Conservation (phyloP, 2,329 filamentous ascomycete species). For the Trichothecium roseum region DNA sequence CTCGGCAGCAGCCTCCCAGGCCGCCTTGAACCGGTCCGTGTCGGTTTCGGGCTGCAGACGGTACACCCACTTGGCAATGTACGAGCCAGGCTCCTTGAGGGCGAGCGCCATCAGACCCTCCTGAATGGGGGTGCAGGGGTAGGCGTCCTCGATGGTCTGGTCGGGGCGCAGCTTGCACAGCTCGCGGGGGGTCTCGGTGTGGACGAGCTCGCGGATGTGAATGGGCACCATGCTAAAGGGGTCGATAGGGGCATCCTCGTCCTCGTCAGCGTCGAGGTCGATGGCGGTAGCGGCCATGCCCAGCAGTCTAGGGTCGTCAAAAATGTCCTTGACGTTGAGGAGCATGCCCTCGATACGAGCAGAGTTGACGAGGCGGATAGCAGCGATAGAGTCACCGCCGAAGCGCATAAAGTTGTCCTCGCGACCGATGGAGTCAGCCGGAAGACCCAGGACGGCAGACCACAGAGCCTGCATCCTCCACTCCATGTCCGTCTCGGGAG, state of each 20-base stretch:
- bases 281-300: background rate
- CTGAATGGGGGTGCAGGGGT: conserved; percentile 24
- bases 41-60: conserved; percentile 9
- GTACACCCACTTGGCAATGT: conserved; percentile 17
- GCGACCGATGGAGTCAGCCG: conserved; percentile 15
- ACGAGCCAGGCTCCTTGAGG: conserved; percentile 17
- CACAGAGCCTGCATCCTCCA: conserved; percentile 34
- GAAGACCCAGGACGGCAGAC: conserved; percentile 32
- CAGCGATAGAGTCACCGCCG: conserved; percentile 25
- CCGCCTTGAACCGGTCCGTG: conserved; percentile 5
- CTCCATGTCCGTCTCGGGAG: conserved; percentile 11
- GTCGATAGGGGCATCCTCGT: too few species aligned
- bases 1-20: conserved; percentile 4
- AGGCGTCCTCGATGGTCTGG: conserved; percentile 13
- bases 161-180: too few species aligned
- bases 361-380: conserved; percentile 6
- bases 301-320: conserved; percentile 10
- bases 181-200: too few species aligned
- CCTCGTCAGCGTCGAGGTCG: too few species aligned
- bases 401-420: conserved; percentile 16
- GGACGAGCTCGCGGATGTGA: too few species aligned
- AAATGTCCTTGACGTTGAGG: conserved; percentile 27
- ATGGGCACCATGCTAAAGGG: too few species aligned
- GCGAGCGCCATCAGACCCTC: conserved; percentile 23
- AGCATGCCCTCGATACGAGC: conserved; percentile 12